Evolutionary conservation across 2,329 filamentous ascomycete species (phyloP).

Genomic region (Tothia fuscella): DNA sequence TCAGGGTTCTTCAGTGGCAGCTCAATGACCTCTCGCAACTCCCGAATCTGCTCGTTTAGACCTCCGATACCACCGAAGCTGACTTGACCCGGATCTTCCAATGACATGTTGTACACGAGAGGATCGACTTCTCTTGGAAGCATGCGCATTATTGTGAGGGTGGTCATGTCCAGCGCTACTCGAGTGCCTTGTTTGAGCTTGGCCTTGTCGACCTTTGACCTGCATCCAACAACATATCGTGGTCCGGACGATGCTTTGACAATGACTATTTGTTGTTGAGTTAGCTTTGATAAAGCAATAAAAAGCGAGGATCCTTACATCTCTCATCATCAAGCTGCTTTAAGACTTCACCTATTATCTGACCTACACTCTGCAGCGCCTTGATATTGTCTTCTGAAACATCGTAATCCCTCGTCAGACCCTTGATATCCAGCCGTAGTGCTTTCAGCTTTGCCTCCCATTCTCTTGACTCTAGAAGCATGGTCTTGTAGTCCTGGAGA

Average conservation of each 20-base stretch:
- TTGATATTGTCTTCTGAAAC: constrained; percentile 99
- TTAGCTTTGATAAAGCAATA: background rate
- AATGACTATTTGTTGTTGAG: constrained; percentile 48
- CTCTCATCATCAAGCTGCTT: constrained; percentile 98
- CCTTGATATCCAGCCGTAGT: constrained; percentile 90
- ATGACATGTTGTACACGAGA: constrained; percentile 98
- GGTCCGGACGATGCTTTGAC: constrained; percentile 97
- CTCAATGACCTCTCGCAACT: constrained; percentile 95
- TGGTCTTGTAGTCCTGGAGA: constrained; percentile 40
- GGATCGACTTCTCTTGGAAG: constrained; percentile 95
- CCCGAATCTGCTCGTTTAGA: constrained; percentile 94
- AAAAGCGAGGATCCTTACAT: constrained; percentile 70
- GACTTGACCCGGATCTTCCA: constrained; percentile 94
- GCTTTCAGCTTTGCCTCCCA: constrained; percentile 98
- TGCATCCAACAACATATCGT: constrained; percentile 94
- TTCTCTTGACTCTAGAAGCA: constrained; percentile 79
- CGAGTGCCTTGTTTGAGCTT: constrained; percentile 98
- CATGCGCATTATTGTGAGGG: constrained; percentile 99
- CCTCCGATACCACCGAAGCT: constrained; percentile 97
- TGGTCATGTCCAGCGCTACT: constrained; percentile 97
- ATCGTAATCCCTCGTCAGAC: constrained; percentile 86
- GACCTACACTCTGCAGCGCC: constrained; percentile 93
- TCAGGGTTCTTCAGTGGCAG: constrained; percentile 97
- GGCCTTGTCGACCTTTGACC: constrained; percentile 92
- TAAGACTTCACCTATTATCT: constrained; percentile 97